Evolutionary conservation across 352 stramenopile genomes (phyloP), one percentile per base, ranked within the genome.

Genomic region (Globisporangium apiculatum): DNA sequence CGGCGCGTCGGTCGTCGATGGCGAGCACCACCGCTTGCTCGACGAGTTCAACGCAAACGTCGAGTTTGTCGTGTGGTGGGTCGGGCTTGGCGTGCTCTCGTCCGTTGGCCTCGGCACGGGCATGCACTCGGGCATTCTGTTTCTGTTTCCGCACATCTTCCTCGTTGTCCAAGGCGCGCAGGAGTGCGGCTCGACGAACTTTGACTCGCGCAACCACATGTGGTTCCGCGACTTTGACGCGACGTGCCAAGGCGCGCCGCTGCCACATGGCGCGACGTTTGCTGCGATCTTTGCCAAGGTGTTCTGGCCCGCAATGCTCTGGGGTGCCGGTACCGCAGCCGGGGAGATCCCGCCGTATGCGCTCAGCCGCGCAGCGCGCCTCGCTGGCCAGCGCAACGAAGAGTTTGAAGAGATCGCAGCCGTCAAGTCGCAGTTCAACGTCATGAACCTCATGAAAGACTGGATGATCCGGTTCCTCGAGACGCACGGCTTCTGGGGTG

Each of bases 141-240:
- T 97, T 66, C 72, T 98, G 10, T 97, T 97, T 73, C 93, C 93
- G 43, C 93, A 98, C 71, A 98, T 98, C 53, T 96, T 98, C 71
- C 71, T 95, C 55, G 91, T 97, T 42, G 86, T 96, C 35, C 85
- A 92, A 37, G 87, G 84, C 18, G 89, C 85, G 2, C 65, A 96
- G 55, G 87, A 92, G 57, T 97, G 90, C 67, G 74, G 75, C 31
- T 95, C 86, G 45, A 66, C 95, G 51, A 72, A 89, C 55, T 97
- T 97, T 65, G 86, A 96, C 59, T 92, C 83, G 58, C 74, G 73
- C 46, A 69, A 79, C 49, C 75, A 97, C 69, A 97, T 96, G 82
- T 97, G 88, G 88, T 96, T 96, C 68, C 75, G 86, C 48, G 77
- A 85, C 37, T 93, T 92, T 24, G 78, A 91, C 53, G 70, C 79